Evolutionary conservation across 352 stramenopile species (phyloP).

Genomic region (Elongisporangium prolatum): DNA sequence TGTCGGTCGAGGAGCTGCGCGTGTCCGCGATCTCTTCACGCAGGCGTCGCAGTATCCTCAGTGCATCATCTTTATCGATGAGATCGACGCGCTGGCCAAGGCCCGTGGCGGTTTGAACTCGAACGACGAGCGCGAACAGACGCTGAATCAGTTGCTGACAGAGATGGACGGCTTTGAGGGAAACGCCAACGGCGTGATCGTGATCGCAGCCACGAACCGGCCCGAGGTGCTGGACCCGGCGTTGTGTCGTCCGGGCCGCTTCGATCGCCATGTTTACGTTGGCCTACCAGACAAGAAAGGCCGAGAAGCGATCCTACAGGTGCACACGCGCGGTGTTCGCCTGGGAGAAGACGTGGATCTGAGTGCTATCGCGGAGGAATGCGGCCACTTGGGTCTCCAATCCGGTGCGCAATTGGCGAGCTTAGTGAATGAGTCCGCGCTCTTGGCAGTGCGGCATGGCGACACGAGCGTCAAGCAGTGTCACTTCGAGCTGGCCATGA

Average conservation of each 20-base stretch:
- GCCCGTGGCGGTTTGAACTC: constrained; percentile 82
- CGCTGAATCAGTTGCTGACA: constrained; percentile 91
- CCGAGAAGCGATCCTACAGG: constrained; percentile 74
- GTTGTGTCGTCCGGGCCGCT: constrained; percentile 93
- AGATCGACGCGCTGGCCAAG: constrained; percentile 93
- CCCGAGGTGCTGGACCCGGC: constrained; percentile 95
- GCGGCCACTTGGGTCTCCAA: constrained; percentile 48
- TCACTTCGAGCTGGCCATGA: constrained; percentile 78
- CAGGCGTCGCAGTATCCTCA: constrained; percentile 92
- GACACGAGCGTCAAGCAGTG: constrained; percentile 52
- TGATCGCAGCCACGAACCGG: constrained; percentile 96
- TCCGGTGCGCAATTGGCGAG: constrained; percentile 74
- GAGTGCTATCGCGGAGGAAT: constrained; percentile 42
- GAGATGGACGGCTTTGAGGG: constrained; percentile 91
- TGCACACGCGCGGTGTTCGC: constrained; percentile 59
- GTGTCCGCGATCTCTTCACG: constrained; percentile 92
- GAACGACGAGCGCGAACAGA: constrained; percentile 96
- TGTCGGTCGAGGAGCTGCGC: constrained; percentile 90
- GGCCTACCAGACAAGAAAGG: constrained; percentile 91
- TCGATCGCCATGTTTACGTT: constrained; percentile 96
- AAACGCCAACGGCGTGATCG: constrained; percentile 91
- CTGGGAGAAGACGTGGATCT: constrained; percentile 55
- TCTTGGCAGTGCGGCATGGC: constrained; percentile 68
- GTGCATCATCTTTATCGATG: constrained; percentile 98
- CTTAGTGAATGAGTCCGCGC: constrained; percentile 80